phyloP scores from a whole-genome alignment of 208 protist species.

The Spongospora subterranea region DNA sequence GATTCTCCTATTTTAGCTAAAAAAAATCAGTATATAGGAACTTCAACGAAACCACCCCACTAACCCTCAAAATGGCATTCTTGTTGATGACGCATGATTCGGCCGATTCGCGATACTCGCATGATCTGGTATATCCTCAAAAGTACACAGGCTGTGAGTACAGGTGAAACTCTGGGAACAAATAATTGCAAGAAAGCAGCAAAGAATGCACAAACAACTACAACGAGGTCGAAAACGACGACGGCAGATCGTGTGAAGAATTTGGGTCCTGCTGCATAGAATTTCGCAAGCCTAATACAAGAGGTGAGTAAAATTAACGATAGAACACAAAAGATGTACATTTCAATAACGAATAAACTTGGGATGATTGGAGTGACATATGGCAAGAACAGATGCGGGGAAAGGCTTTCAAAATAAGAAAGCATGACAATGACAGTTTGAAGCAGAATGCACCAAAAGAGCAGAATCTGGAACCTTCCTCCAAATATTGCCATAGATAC shows the following conservation, averaged over 20 bases:
- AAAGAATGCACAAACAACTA: slow-evolving; percentile 17
- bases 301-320: not conserved
- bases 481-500: slow-evolving; percentile 12
- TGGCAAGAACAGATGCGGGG: not conserved
- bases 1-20: slow-evolving; percentile 6
- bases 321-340: not conserved
- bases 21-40: not conserved
- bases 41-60: not conserved
- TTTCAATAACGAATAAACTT: slow-evolving; percentile 7
- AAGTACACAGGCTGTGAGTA: not conserved
- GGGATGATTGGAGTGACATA: slow-evolving; percentile 20
- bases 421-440: not conserved
- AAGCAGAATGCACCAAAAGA: not conserved
- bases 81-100: slow-evolving; percentile 40
- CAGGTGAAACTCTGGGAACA: not conserved
- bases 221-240: not conserved
- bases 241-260: not conserved
- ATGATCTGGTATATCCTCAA: slow-evolving; percentile 9
- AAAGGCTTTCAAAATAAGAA: not conserved
- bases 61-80: not conserved
- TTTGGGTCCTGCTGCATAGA: slow-evolving; percentile 35
- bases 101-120: not conserved
- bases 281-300: slow-evolving; percentile 20
- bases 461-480: not conserved
- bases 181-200: not conserved